Conservation (phyloP, 495 filamentous ascomycete species). For the Cenococcum geophilum region DNA sequence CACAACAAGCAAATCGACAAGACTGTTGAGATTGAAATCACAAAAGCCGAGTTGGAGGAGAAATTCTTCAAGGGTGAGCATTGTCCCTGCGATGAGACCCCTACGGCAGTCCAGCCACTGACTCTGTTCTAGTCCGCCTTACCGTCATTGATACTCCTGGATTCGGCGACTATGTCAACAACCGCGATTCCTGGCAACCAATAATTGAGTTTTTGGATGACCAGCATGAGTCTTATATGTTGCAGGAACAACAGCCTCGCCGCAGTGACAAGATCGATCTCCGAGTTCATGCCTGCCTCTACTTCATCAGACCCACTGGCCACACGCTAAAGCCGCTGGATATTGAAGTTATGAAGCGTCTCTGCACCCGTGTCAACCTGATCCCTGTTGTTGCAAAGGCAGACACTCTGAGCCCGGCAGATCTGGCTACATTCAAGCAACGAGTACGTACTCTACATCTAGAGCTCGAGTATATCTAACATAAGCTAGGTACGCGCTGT, state of each 20-base stretch:
- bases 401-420: slow-evolving; percentile 88
- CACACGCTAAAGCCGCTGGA: slow-evolving; percentile 98
- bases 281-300: slow-evolving; percentile 95
- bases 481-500: slow-evolving; percentile 74
- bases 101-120: neutral
- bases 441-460: slow-evolving; percentile 52
- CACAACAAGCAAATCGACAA: slow-evolving; percentile 99
- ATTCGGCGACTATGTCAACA: slow-evolving; percentile 99
- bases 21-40: slow-evolving; percentile 99
- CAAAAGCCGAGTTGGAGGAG: slow-evolving; percentile 98
- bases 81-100: neutral
- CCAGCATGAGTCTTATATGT: slow-evolving; percentile 99
- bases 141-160: slow-evolving; percentile 98
- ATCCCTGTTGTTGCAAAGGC: slow-evolving; percentile 98
- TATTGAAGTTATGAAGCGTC: slow-evolving; percentile 98
- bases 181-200: slow-evolving; percentile 98
- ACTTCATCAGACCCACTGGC: slow-evolving; percentile 97
- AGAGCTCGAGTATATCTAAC: slow-evolving; percentile 13
- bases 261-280: slow-evolving; percentile 98
- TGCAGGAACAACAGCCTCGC: slow-evolving; percentile 98
- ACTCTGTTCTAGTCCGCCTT: slow-evolving; percentile 65
- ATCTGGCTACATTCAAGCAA: slow-evolving; percentile 87
- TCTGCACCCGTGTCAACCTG: slow-evolving; percentile 94
- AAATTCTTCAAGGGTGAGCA: slow-evolving; percentile 98
- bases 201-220: slow-evolving; percentile 99